Evolutionary conservation across 1,139 yeast genomes (phyloP), one percentile per base, ranked within the genome.

Genomic region (Debaryomycetaceae sp.): DNA sequence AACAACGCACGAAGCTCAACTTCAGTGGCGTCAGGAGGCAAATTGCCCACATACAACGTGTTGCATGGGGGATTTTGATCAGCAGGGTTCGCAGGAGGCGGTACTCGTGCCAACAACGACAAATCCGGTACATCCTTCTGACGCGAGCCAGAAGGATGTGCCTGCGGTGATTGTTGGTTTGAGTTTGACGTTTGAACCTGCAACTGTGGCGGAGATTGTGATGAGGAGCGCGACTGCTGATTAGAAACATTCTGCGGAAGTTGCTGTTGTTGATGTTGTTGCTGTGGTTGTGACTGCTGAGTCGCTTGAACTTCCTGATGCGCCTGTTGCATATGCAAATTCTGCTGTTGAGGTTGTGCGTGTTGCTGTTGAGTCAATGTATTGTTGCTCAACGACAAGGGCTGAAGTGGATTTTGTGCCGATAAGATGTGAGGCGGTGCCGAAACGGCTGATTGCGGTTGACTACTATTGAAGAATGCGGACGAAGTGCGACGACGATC

Each of bases 41-140:
- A 70, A 53, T 91, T 91, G 15, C 98, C 98, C 31, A 91, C 98
- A 48, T 91, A 91, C 36, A 91, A 66, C 0, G 98, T 91, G 55
- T 91, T 91, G 62, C 98, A 91, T 5, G 98, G 98, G 7, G 98
- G 98, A 50, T 91, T 91, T 59, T 91, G 98, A 58, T 91, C 98
- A 3, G 98, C 98, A 1, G 98, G 98, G 48, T 91, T 91, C 2
- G 96, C 96, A 3, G 97, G 97, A 2, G 96, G 96, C 22, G 96
- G 89, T 16, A 89, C 86, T 40, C 85, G 61, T 0, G 89, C 86
- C 29, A 83, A 59, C 29, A 82, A 59, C 2, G 86, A 78, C 41
- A 82, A 64, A 49, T 83, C 91, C 9, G 85, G 86, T n/a, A 82
- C 66, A 42, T 63, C 71, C 40, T 60, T 65, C 27, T 18, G 42